Evolutionary conservation across 352 stramenopile genomes (phyloP), one percentile per base, ranked within the genome.

Genomic region (Saprolegnia parasitica): DNA sequence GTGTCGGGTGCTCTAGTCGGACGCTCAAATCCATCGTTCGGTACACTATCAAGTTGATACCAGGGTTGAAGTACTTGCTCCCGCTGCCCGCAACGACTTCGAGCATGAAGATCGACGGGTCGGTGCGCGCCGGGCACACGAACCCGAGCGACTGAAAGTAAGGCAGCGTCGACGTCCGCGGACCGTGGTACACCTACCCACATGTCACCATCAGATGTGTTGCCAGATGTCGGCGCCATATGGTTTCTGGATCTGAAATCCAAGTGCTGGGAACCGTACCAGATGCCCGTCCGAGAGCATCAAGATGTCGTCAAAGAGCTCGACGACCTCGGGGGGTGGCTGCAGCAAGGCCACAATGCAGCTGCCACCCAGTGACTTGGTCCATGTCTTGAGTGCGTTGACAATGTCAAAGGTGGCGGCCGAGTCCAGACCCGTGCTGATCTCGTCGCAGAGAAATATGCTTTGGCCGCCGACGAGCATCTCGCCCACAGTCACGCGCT

Each of bases 361-460:
- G 16, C 77, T 79, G 39, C 64, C 87, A 56, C 49, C 71, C 23
- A 74, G 73, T 11, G 71, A 74, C 54, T 74, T 86, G 37, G 77
- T 82, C 56, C 76, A 80, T 49, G 80, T 76, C 4, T 71, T 73
- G 1, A 97, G 52, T 0, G 87, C 65, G 37, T 84, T 86, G 56
- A 79, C 83, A 74, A 99, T 98, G 56, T 98, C 95, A 71, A 84
- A 97, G 1, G 91, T 96, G 32, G 92, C 96, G 0, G 91, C 87
- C 68, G 81, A 86, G 78, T 98, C 93, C 23, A 98, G 80, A 35
- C 95, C 95, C 39, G 92, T 98, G 46, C 81, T 94, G 67, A 98
- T 97, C 74, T 97, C 88, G 72, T 98, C 93, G 74, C 81, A 89
- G 47, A 95, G 81, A 56, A 95, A 81, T 16, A 98, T 74, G 50